phyloP scores from a whole-genome alignment of 2,329 filamentous ascomycete species.

The Aspergillus latus region DNA sequence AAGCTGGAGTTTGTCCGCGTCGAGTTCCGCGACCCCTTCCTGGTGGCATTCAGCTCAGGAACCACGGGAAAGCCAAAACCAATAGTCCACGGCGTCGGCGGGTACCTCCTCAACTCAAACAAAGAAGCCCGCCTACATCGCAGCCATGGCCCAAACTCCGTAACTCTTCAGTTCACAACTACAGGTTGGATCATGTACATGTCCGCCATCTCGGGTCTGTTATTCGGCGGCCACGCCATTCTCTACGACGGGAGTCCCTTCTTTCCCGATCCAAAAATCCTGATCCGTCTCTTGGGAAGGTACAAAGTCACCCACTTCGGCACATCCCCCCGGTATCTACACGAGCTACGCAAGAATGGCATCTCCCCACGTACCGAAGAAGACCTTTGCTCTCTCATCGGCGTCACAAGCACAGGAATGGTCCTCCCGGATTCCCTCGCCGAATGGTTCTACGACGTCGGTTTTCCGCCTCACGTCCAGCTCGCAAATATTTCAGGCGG shows the following conservation, averaged over 20 bases:
- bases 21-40: constrained; percentile 70
- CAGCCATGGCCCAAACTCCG: constrained; percentile 44
- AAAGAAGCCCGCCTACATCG: constrained; percentile 63
- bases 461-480: constrained; percentile 66
- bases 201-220: constrained; percentile 57
- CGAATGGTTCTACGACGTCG: constrained; percentile 75
- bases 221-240: constrained; percentile 61
- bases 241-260: constrained; percentile 87
- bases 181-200: constrained; percentile 92
- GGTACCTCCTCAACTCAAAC: constrained; percentile 37
- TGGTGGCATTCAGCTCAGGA: constrained; percentile 75
- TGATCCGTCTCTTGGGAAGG: constrained; percentile 8
- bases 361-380: constrained; percentile 62
- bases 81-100: constrained; percentile 68
- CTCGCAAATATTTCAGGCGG: constrained; percentile 74
- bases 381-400: constrained; percentile 61
- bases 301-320: constrained; percentile 68
- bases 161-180: constrained; percentile 62
- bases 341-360: constrained; percentile 66
- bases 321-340: constrained; percentile 73
- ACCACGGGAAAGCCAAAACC: constrained; percentile 84
- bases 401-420: constrained; percentile 76
- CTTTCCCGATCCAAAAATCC: constrained; percentile 55
- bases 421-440: constrained; percentile 74
- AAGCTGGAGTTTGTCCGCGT: constrained; percentile 59